A percentile compares a stretch with the other conserved stretches of the same genome.
Conservation (phyloP, 371 early-diverging fungal species). For the Mortierella sp. region DNA sequence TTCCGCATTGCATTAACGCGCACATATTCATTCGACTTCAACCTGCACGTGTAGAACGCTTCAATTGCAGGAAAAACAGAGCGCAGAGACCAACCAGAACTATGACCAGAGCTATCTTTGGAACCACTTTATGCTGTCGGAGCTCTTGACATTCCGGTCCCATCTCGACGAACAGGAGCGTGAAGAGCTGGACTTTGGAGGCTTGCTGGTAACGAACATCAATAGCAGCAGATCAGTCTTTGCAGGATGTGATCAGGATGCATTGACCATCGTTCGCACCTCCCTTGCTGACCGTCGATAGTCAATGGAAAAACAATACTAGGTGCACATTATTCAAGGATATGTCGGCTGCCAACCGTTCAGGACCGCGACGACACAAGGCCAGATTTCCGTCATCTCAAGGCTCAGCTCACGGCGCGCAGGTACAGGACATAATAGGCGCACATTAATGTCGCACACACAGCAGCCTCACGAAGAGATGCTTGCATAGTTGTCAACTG, state of each 20-base stretch:
- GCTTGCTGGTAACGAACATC: constrained; percentile 70
- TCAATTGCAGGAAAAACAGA: constrained; percentile 17
- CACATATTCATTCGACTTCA: neutral
- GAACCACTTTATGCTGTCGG: constrained; percentile 88
- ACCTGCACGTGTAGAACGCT: constrained; percentile 14
- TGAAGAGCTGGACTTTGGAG: constrained; percentile 76
- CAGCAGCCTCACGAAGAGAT: neutral
- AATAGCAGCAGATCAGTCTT: neutral
- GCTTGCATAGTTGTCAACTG: neutral
- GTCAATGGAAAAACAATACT: neutral
- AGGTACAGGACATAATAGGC: constrained; percentile 57
- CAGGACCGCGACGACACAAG: constrained; percentile 59
- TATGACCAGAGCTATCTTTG: constrained; percentile 87
- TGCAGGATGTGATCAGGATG: neutral
- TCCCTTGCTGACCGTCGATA: neutral
- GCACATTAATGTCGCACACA: neutral
- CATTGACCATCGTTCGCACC: neutral
- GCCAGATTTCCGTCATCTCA: constrained; percentile 85
- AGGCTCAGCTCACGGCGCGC: constrained; percentile 94
- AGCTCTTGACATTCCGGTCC: constrained; percentile 81
- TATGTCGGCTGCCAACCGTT: constrained; percentile 71
- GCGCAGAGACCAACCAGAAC: constrained; percentile 52
- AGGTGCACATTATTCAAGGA: constrained; percentile 78
- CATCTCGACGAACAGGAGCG: constrained; percentile 75
- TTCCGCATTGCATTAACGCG: neutral